Percentiles rank a stretch among this genome's conserved stretches.
Evolutionary conservation across 2,329 filamentous ascomycete genomes (phyloP).

Genomic region (Ascochyta koolunga): DNA sequence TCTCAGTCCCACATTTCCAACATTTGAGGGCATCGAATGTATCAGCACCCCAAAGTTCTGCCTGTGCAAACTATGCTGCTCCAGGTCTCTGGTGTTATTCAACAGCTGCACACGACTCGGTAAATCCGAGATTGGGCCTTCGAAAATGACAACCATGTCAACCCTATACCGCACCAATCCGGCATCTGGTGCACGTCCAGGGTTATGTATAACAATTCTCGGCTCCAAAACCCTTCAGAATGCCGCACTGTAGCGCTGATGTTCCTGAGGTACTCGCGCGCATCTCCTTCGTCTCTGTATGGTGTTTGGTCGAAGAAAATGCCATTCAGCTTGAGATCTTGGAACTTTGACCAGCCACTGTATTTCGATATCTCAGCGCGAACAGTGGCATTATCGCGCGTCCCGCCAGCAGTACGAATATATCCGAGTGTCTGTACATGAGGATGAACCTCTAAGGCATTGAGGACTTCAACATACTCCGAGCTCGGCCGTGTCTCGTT

Average conservation of each 20-base stretch:
- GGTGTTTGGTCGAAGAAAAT: slow-evolving; percentile 61
- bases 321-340: slow-evolving; percentile 46
- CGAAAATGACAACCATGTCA: slow-evolving; percentile 33
- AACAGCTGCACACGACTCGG: slow-evolving; percentile 17
- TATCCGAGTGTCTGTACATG: slow-evolving; percentile 59
- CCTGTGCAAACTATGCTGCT: slow-evolving; percentile 14
- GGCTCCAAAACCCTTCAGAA: slow-evolving; percentile 22
- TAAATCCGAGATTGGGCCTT: slow-evolving; percentile 25
- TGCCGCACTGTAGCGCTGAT: slow-evolving; percentile 29
- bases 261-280: slow-evolving; percentile 28
- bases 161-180: slow-evolving; percentile 20
- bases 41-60: slow-evolving; percentile 27
- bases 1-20: slow-evolving; percentile 22
- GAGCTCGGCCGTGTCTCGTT: slow-evolving; percentile 47
- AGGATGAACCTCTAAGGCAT: slow-evolving; percentile 46
- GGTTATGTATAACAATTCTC: slow-evolving; percentile 29
- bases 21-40: slow-evolving; percentile 23
- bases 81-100: slow-evolving; percentile 10
- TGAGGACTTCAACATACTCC: slow-evolving; percentile 52
- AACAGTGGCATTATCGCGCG: slow-evolving; percentile 21
- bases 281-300: slow-evolving; percentile 10
- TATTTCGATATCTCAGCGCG: slow-evolving; percentile 55
- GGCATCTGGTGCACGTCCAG: slow-evolving; percentile 26
- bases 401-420: slow-evolving; percentile 56
- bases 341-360: slow-evolving; percentile 52